Conservation (phyloP, 768 basidiomycete species). For the Psilocybe sp. region DNA sequence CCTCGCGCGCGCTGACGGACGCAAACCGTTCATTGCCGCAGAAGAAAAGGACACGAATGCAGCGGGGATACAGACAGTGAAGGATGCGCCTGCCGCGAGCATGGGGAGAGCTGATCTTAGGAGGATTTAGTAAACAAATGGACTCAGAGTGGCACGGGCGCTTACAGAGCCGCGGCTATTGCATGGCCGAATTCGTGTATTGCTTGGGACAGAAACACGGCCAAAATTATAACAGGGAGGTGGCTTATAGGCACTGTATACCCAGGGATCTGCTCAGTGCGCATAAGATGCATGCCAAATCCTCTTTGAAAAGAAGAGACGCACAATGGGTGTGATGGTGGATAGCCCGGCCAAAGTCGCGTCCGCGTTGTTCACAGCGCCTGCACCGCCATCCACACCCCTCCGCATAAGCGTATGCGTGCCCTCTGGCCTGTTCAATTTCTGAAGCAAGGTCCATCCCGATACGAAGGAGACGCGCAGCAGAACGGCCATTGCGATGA, state of each 20-base stretch:
- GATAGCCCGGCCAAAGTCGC: neutral
- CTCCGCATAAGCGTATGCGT: neutral
- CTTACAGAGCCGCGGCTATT: slow-evolving; percentile 71
- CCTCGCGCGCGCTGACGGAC: slow-evolving; percentile 46
- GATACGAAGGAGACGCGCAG: slow-evolving; percentile 29
- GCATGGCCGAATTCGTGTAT: slow-evolving; percentile 83
- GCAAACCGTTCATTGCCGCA: slow-evolving; percentile 34
- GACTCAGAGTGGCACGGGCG: slow-evolving; percentile 3
- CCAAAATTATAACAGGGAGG: slow-evolving; percentile 59
- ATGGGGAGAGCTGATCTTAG: slow-evolving; percentile 65
- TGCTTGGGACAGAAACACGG: slow-evolving; percentile 63
- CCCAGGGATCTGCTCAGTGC: slow-evolving; percentile 70
- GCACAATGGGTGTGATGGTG: slow-evolving; percentile 30
- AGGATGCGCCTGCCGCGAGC: slow-evolving; percentile 54
- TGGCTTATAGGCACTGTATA: slow-evolving; percentile 76
- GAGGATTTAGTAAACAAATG: neutral
- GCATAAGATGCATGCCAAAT: neutral
- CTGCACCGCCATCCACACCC: neutral
- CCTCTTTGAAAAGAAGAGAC: slow-evolving; percentile 5
- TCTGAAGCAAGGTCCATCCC: slow-evolving; percentile 8
- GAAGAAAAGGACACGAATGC: slow-evolving; percentile 68
- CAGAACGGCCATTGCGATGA: slow-evolving; percentile 36
- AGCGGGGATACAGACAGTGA: slow-evolving; percentile 66
- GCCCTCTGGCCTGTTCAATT: neutral
- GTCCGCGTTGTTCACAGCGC: neutral